These are phyloP conservation scores for Hypoxylon crocopeplum DNA, from an alignment of 495 filamentous ascomycete species.

Conservation along the genomic window DNA sequence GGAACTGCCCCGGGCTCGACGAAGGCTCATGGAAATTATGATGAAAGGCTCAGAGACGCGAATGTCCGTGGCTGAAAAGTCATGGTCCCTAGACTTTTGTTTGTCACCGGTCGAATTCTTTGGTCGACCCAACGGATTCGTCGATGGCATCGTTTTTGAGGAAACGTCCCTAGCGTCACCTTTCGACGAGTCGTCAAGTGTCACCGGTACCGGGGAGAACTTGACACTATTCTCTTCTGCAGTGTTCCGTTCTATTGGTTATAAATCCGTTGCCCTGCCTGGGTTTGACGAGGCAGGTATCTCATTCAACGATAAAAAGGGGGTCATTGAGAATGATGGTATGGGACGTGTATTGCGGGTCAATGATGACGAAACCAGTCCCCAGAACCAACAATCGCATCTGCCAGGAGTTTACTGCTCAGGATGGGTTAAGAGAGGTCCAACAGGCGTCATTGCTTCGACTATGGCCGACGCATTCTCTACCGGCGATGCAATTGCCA, in stretches of 20 bases:
- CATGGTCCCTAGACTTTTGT: conserved; percentile 85
- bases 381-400: conserved; percentile 1
- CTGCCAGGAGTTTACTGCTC: conserved; percentile 88
- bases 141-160: conserved; percentile 71
- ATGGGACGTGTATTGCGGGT: conserved; percentile 68
- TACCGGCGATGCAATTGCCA: conserved; percentile 79
- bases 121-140: conserved; percentile 50
- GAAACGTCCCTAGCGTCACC: conserved; percentile 59
- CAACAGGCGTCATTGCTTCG: conserved; percentile 92
- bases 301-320: conserved; percentile 73
- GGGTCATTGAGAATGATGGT: conserved; percentile 85
- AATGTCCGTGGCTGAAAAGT: conserved; percentile 58
- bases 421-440: conserved; percentile 95
- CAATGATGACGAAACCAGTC: conserved; percentile 29
- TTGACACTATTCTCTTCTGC: conserved; percentile 62
- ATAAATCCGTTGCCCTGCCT: conserved; percentile 77
- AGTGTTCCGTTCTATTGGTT: conserved; percentile 92
- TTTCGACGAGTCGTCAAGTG: conserved; percentile 60
- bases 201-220: conserved; percentile 53
- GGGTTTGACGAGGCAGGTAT: conserved; percentile 80
- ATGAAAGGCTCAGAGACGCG: conserved; percentile 69
- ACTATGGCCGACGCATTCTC: conserved; percentile 96
- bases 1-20: conserved; percentile 72
- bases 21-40: conserved; percentile 80
- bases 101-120: conserved; percentile 76